These are phyloP conservation scores for Ormosia semicastrata DNA, from an alignment of 306 rosid genomes.

Conservation along the genomic window DNA sequence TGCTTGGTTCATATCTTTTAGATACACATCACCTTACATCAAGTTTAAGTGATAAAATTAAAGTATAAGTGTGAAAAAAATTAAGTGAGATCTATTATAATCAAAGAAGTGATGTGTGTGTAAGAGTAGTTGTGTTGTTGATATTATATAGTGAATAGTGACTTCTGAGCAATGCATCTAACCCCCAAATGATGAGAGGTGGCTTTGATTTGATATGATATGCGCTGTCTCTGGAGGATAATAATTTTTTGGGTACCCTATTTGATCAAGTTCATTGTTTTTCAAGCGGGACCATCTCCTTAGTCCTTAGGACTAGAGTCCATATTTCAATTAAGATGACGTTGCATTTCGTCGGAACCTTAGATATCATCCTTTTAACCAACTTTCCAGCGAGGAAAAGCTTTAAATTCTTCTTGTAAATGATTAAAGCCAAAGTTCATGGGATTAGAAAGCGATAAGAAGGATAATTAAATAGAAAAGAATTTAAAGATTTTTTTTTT, in stretches of 20 bases:
- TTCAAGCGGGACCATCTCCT: no score
- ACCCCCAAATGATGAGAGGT: no score
- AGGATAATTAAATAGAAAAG: background rate
- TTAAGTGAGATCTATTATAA: no score
- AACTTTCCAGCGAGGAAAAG: conserved; percentile 20
- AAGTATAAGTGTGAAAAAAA: no score
- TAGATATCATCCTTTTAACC: background rate
- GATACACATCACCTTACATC: background rate
- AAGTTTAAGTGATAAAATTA: no score
- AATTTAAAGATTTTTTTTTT: background rate
- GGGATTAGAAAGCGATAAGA: conserved; percentile 13
- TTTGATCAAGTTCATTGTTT: no score
- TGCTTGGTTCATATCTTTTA: background rate
- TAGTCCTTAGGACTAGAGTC: background rate
- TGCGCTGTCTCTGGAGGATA: no score
- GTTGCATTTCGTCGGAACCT: background rate
- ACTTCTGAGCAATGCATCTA: background rate
- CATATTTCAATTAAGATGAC: background rate
- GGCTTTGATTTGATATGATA: no score
- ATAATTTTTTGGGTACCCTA: no score
- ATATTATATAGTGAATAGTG: no score
- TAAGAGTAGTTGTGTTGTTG: no score
- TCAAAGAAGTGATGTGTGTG: no score
- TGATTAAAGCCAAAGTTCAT: conserved; percentile 40
- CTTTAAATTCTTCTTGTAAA: conserved; percentile 3